A percentile compares a stretch with the other conserved stretches of the same genome.
Conservation (phyloP, 208 protist genomes). For the Trypanosoma melophagium region DNA sequence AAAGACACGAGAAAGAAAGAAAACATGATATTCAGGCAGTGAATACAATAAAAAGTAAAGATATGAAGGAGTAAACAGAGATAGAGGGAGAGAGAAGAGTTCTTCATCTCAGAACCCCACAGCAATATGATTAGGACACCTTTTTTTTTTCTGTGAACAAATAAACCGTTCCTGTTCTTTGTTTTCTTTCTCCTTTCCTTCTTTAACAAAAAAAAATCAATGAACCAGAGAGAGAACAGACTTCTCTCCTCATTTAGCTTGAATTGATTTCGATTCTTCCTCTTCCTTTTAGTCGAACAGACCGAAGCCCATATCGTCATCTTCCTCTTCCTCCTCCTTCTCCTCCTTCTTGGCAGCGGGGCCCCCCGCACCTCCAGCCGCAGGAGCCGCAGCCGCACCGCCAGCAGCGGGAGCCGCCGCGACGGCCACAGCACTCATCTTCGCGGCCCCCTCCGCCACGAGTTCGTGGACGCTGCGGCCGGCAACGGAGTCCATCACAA, state of each 20-base stretch:
- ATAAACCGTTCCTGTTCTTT: too few relatives aligned
- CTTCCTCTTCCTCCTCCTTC: slow-evolving; percentile 73
- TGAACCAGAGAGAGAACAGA: neutral
- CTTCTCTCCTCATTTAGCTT: neutral
- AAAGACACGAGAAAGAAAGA: slow-evolving; percentile 5
- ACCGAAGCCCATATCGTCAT: slow-evolving; percentile 91
- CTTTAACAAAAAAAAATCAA: neutral
- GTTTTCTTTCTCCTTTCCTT: neutral
- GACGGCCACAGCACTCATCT: slow-evolving; percentile 71
- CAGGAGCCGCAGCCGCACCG: slow-evolving; percentile 31
- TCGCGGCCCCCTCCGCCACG: slow-evolving; percentile 71
- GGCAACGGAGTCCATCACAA: slow-evolving; percentile 76
- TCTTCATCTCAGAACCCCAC: neutral
- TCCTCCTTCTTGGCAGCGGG: slow-evolving; percentile 48
- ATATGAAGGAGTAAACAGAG: slow-evolving; percentile 18
- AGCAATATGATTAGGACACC: neutral
- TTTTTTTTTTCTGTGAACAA: too few relatives aligned
- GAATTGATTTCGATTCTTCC: neutral
- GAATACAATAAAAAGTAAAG: slow-evolving; percentile 12
- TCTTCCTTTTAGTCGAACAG: slow-evolving; percentile 82
- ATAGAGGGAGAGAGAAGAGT: slow-evolving; percentile 1
- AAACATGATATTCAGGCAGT: slow-evolving; percentile 11
- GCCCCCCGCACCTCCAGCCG: slow-evolving; percentile 33
- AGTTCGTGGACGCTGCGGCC: slow-evolving; percentile 78
- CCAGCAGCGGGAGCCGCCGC: slow-evolving; percentile 38